Evolutionary conservation across 2,329 filamentous ascomycete genomes (phyloP).

Genomic region (Xylariaceae sp.): DNA sequence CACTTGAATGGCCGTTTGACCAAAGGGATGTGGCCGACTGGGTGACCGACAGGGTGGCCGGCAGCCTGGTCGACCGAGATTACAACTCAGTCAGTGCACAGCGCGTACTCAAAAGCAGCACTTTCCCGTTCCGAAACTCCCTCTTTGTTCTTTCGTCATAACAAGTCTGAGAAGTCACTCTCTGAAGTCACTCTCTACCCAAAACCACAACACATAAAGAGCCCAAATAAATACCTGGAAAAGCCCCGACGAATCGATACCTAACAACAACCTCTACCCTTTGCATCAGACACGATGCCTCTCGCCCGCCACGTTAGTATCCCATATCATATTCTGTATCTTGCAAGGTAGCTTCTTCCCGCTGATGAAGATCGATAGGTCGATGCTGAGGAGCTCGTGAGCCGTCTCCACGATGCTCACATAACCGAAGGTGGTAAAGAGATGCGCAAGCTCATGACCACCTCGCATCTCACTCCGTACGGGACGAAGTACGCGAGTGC

Average conservation of each 20-base stretch:
- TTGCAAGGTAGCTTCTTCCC: background rate
- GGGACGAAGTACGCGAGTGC: constrained; percentile 50
- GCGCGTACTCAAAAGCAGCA: background rate
- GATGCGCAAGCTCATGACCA: constrained; percentile 36
- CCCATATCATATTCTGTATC: background rate
- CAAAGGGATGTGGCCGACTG: too few relatives aligned
- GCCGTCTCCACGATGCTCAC: constrained; percentile 43
- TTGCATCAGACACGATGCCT: constrained; percentile 3
- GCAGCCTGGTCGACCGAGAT: background rate
- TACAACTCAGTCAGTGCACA: constrained; percentile 8
- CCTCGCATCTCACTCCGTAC: constrained; percentile 53
- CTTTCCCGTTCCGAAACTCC: background rate
- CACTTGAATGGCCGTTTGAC: too few relatives aligned
- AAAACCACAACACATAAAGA: too few relatives aligned
- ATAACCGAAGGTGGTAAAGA: constrained; percentile 33
- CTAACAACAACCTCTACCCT: background rate
- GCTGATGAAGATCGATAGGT: constrained; percentile 34
- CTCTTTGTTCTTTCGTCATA: background rate
- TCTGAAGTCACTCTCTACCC: too few relatives aligned
- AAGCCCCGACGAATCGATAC: too few relatives aligned
- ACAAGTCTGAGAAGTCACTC: too few relatives aligned
- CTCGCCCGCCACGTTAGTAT: constrained; percentile 15
- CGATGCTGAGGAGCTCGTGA: constrained; percentile 51
- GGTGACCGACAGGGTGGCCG: too few relatives aligned
- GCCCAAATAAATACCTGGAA: too few relatives aligned